Percentiles rank a stretch among this genome's conserved stretches.
These are phyloP conservation scores for Teunomyces kruisii DNA, from an alignment of 805 yeast species.

Conservation along the genomic window DNA sequence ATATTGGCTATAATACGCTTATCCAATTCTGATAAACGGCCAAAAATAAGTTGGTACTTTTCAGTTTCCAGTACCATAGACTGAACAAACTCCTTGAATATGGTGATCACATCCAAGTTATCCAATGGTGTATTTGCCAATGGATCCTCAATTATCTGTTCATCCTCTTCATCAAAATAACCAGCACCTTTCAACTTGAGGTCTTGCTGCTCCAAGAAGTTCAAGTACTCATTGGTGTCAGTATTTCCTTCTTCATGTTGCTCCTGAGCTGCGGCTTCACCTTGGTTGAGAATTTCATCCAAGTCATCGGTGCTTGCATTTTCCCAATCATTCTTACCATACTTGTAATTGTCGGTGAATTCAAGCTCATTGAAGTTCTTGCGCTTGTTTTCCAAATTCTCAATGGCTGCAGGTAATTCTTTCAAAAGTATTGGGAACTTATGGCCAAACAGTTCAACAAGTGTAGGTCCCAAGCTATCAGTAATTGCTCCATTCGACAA, in stretches of 20 bases:
- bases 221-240: constrained; percentile 39
- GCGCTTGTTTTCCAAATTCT: constrained; percentile 60
- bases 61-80: constrained; percentile 12
- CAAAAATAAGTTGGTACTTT: constrained; percentile 50
- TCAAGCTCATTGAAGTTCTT: constrained; percentile 47
- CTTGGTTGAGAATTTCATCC: constrained; percentile 15
- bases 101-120: constrained; percentile 63
- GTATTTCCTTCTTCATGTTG: constrained; percentile 22
- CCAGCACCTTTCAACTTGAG: constrained; percentile 36
- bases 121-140: constrained; percentile 64
- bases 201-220: constrained; percentile 48
- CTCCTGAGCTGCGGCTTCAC: constrained; percentile 25
- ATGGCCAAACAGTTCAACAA: constrained; percentile 42
- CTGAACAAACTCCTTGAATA: constrained; percentile 57
- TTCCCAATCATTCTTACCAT: constrained; percentile 20
- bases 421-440: constrained; percentile 53
- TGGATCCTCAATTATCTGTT: constrained; percentile 21
- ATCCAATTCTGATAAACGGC: constrained; percentile 26
- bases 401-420: constrained; percentile 71
- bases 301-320: constrained; percentile 17
- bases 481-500: constrained; percentile 24
- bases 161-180: constrained; percentile 15
- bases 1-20: constrained; percentile 2
- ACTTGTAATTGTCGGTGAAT: constrained; percentile 12
- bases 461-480: constrained; percentile 15